Evolutionary conservation across 2,329 filamentous ascomycete genomes (phyloP).

Genomic region (Coniochaeta sp.): DNA sequence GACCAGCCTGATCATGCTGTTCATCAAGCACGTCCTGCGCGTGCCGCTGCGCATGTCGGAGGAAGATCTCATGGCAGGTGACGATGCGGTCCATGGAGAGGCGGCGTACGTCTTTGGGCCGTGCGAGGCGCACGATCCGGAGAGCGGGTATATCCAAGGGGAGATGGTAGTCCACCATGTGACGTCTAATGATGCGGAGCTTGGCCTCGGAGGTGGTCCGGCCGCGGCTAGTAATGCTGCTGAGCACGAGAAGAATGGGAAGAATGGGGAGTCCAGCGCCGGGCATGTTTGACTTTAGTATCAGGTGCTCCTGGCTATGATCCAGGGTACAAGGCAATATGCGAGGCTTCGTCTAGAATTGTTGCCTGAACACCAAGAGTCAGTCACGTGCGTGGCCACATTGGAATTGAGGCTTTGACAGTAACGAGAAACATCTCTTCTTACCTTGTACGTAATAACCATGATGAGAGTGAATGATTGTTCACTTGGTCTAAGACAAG

Average conservation of each 20-base stretch:
- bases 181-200: conserved; percentile 8
- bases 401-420: too few species aligned
- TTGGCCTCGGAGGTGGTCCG: conserved; percentile 10
- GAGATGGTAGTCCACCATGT: conserved; percentile 7
- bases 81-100: conserved; percentile 40
- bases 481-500: too few species aligned
- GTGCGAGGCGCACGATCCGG: conserved; percentile 14
- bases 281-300: background rate
- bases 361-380: too few species aligned
- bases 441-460: too few species aligned
- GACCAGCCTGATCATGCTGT: conserved; percentile 39
- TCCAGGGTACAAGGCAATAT: too few species aligned
- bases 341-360: too few species aligned
- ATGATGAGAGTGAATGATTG: too few species aligned
- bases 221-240: background rate
- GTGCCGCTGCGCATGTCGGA: conserved; percentile 39
- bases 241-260: conserved; percentile 6
- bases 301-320: too few species aligned
- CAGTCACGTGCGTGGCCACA: too few species aligned
- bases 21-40: conserved; percentile 41
- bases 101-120: conserved; percentile 28
- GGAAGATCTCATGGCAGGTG: conserved; percentile 34
- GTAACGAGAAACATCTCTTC: too few species aligned
- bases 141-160: conserved; percentile 17
- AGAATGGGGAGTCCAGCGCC: conserved; percentile 9